A percentile compares a stretch with the other conserved stretches of the same genome.
Conservation (phyloP, 176 grass and related monocot genomes). For the Ampelocalamus luodianensis region DNA sequence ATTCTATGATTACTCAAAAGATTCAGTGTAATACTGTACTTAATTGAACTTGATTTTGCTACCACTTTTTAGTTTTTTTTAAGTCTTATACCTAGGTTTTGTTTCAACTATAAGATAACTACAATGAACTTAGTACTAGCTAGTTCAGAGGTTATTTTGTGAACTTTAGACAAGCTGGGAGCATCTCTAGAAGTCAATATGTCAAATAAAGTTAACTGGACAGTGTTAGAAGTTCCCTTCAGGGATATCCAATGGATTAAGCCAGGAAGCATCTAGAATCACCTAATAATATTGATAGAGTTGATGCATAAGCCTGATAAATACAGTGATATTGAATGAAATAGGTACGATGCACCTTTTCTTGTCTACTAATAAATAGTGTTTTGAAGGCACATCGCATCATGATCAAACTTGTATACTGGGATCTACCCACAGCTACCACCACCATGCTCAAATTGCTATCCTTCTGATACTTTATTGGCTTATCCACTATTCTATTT, state of each 20-base stretch:
- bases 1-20: not conserved
- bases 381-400: not conserved
- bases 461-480: not conserved
- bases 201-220: not conserved
- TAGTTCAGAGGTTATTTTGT: not conserved
- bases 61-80: not conserved
- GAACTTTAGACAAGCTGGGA: not conserved
- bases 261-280: not conserved
- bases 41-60: constrained; percentile 23
- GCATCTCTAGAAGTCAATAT: not conserved
- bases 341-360: not conserved
- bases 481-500: not conserved
- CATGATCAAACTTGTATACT: constrained; percentile 3
- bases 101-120: constrained; percentile 19
- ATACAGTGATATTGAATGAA: not conserved
- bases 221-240: not conserved
- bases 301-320: not conserved
- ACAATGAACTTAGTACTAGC: not conserved
- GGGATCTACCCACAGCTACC: not conserved
- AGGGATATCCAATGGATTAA: not conserved
- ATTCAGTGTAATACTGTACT: not conserved
- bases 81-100: not conserved
- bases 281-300: not conserved
- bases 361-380: not conserved
- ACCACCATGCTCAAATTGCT: not conserved